Base-by-base conservation (phyloP, 495 filamentous ascomycete species). In the Podospora appendiculata region DNA sequence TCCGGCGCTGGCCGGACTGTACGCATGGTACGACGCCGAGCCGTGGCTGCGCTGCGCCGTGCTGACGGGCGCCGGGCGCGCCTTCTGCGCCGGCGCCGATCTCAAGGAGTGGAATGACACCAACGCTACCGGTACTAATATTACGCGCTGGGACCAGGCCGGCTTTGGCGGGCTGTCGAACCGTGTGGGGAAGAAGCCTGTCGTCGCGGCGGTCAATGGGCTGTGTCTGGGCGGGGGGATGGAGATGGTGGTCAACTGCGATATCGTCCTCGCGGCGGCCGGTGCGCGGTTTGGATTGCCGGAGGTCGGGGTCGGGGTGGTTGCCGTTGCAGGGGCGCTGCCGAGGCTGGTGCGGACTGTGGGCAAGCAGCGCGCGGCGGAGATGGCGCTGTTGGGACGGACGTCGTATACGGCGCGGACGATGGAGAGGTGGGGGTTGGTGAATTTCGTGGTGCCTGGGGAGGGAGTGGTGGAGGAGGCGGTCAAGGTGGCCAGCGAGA, bases 131-230 rank as follows among this genome's bases (percentile, higher is more conserved):
- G 67, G 84, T 13, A 79, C 84, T 51, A 77, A 79, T 5, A 40
- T 6, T n/a, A n/a, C n/a, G n/a, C n/a, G n/a, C n/a, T 51, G 54
- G 55, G 25, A 47, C 41, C 4, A 12, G 33, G 18, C 42, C n/a
- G 75, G 75, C 39, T 80, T 80, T 50, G 70, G 69, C 35, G 75
- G 76, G 3, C 60, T 79, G 13, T 77, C 72, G 45, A 71, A 77
- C 51, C 62, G 75, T 12, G 55, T 56, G 6, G 79, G 76, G 25
- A 82, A 79, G 63, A 85, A 86, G 57, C 89, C 89, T 4, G 73
- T 94, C 18, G 83, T 94, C 55, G 84, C 86, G 5, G 89, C 88
- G 5, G 84, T 93, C 13, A 88, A 90, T 60, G 88, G 89, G 6
- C 70, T 87, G 17, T 83, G 82, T 34, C 72, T 86, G 35, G 89